Conservation (phyloP, 805 yeast species). For the Groenewaldozyma salmanticensis region DNA sequence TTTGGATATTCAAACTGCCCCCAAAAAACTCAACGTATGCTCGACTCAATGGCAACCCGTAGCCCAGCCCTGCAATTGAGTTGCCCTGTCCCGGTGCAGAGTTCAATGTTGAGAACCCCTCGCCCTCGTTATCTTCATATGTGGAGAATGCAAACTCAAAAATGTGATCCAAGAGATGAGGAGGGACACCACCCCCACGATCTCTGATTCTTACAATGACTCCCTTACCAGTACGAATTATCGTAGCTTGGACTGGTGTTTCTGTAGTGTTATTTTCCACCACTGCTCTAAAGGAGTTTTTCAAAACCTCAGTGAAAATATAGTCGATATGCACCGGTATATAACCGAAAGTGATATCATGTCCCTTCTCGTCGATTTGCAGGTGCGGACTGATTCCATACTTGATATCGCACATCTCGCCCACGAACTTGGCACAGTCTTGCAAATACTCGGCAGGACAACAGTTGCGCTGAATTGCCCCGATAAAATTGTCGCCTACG, state of each 20-base stretch:
- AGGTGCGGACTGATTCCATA: slow-evolving; percentile 67
- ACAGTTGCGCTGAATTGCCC: slow-evolving; percentile 56
- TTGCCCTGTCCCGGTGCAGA: slow-evolving; percentile 61
- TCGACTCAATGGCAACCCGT: slow-evolving; percentile 73
- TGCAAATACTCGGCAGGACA: slow-evolving; percentile 54
- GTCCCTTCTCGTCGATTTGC: slow-evolving; percentile 42
- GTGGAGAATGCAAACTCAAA: slow-evolving; percentile 86
- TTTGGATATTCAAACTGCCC: slow-evolving; percentile 59
- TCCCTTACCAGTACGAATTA: slow-evolving; percentile 37
- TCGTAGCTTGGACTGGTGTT: slow-evolving; percentile 39
- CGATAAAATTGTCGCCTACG: slow-evolving; percentile 41
- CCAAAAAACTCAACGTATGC: slow-evolving; percentile 68
- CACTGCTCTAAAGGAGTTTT: slow-evolving; percentile 81
- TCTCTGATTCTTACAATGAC: slow-evolving; percentile 74
- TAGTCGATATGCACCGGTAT: slow-evolving; percentile 84
- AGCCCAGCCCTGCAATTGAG: slow-evolving; percentile 42
- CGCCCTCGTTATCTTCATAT: slow-evolving; percentile 50
- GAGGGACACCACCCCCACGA: slow-evolving; percentile 80
- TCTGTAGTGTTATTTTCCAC: slow-evolving; percentile 44
- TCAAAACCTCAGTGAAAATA: slow-evolving; percentile 73
- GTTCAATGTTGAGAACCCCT: slow-evolving; percentile 45
- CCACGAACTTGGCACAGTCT: slow-evolving; percentile 63
- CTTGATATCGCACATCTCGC: slow-evolving; percentile 73
- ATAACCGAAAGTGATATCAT: slow-evolving; percentile 60
- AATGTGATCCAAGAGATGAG: slow-evolving; percentile 52